Conservation (phyloP, 208 protist genomes). For the Trypanosoma vivax region DNA sequence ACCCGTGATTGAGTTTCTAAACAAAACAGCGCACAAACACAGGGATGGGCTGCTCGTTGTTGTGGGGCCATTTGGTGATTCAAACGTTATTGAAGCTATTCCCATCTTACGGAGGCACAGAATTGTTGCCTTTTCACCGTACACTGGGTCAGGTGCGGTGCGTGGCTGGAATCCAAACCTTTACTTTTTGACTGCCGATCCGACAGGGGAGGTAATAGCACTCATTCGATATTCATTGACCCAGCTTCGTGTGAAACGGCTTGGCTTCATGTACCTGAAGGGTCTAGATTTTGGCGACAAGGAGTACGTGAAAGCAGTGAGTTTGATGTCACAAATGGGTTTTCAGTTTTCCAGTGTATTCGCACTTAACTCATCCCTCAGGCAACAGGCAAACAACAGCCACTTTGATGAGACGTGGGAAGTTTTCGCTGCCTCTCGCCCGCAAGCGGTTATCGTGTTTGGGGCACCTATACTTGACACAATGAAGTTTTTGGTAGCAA, state of each 20-base stretch:
- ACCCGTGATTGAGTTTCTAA: not conserved
- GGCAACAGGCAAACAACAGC: not conserved
- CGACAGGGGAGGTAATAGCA: constrained; percentile 11
- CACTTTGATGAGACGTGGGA: constrained; percentile 7
- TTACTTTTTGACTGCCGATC: constrained; percentile 30
- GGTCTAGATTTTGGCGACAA: constrained; percentile 23
- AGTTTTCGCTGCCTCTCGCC: not conserved
- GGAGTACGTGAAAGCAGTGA: constrained; percentile 16
- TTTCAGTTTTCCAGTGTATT: not conserved
- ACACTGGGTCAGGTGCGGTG: constrained; percentile 23
- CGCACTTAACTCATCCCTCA: not conserved
- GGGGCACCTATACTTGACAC: not conserved
- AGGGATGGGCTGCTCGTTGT: constrained; percentile 1
- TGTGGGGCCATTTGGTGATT: constrained; percentile 29
- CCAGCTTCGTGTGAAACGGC: constrained; percentile 5
- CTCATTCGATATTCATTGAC: constrained; percentile 14
- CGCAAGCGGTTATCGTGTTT: constrained; percentile 11
- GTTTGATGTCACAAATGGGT: constrained; percentile 6
- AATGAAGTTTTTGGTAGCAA: not conserved
- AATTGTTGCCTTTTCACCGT: constrained; percentile 24
- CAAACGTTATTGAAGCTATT: not conserved
- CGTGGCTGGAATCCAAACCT: constrained; percentile 20
- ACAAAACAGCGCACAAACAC: not conserved
- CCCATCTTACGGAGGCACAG: constrained; percentile 7
- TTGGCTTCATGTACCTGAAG: constrained; percentile 47